phyloP scores from a whole-genome alignment of 768 basidiomycete species.

The Agaricus subrufescens region DNA sequence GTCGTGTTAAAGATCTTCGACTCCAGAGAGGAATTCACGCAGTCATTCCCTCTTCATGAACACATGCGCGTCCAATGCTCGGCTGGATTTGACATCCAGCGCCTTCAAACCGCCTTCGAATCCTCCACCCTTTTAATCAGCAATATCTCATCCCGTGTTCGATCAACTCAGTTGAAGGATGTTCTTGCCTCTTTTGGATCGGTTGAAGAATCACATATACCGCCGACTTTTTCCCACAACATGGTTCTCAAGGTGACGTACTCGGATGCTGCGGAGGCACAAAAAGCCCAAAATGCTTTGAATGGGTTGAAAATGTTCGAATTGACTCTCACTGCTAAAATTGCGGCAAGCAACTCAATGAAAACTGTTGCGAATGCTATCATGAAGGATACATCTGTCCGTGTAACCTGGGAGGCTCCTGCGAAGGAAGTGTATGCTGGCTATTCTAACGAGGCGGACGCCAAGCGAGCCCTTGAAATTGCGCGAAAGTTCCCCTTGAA shows the following conservation, averaged over 20 bases:
- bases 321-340: conserved; percentile 35
- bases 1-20: not conserved
- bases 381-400: conserved; percentile 51
- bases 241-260: conserved; percentile 43
- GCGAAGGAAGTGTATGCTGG: conserved; percentile 57
- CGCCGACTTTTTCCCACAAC: conserved; percentile 12
- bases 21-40: not conserved
- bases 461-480: conserved; percentile 43
- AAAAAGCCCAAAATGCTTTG: conserved; percentile 45
- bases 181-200: conserved; percentile 45
- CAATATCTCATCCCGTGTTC: conserved; percentile 39
- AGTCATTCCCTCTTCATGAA: conserved; percentile 37
- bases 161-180: conserved; percentile 26
- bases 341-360: conserved; percentile 36
- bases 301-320: conserved; percentile 40
- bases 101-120: conserved; percentile 62
- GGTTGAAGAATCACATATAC: conserved; percentile 33
- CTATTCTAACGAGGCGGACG: conserved; percentile 44
- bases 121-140: conserved; percentile 54
- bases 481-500: conserved; percentile 32
- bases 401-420: conserved; percentile 59
- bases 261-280: conserved; percentile 41
- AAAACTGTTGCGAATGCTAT: conserved; percentile 25
- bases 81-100: conserved; percentile 56
- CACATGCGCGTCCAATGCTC: conserved; percentile 54